Conservation (phyloP, 306 rosid genomes). For the Prunus davidiana region DNA sequence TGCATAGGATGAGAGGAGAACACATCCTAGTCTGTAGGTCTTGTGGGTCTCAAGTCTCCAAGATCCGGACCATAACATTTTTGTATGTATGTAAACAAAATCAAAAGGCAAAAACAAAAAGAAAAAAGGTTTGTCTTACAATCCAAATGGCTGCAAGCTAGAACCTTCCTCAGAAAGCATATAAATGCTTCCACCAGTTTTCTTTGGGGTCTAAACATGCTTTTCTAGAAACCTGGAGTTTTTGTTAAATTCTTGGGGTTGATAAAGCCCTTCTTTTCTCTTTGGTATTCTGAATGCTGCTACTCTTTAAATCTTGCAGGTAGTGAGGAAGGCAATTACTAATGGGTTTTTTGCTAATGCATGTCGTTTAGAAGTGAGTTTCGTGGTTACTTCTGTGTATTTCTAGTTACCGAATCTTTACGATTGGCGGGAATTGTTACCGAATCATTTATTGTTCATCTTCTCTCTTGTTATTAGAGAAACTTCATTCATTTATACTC, state of each 20-base stretch:
- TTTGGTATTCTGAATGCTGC: not conserved
- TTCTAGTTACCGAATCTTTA: too few species aligned
- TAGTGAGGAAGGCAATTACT: slow-evolving; percentile 76
- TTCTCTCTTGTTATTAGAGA: not conserved
- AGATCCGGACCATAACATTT: not conserved
- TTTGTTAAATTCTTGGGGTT: not conserved
- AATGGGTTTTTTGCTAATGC: slow-evolving; percentile 82
- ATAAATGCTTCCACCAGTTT: not conserved
- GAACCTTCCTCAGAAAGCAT: not conserved
- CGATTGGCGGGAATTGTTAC: too few species aligned
- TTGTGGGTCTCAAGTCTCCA: not conserved
- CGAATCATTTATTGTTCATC: slow-evolving; percentile 2
- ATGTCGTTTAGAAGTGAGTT: slow-evolving; percentile 67
- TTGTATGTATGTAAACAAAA: too few species aligned
- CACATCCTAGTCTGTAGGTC: not conserved
- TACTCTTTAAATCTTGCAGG: slow-evolving; percentile 37
- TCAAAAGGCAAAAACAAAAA: too few species aligned
- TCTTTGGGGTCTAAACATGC: not conserved
- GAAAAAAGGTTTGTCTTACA: not conserved
- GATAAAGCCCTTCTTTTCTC: not conserved
- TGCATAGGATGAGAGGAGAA: not conserved
- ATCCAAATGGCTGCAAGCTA: not conserved
- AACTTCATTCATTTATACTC: not conserved
- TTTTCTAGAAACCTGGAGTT: not conserved
- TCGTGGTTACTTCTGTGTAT: not conserved